These are phyloP conservation scores for Gremmenia infestans DNA, from an alignment of 2,329 filamentous ascomycete genomes.

Conservation along the genomic window DNA sequence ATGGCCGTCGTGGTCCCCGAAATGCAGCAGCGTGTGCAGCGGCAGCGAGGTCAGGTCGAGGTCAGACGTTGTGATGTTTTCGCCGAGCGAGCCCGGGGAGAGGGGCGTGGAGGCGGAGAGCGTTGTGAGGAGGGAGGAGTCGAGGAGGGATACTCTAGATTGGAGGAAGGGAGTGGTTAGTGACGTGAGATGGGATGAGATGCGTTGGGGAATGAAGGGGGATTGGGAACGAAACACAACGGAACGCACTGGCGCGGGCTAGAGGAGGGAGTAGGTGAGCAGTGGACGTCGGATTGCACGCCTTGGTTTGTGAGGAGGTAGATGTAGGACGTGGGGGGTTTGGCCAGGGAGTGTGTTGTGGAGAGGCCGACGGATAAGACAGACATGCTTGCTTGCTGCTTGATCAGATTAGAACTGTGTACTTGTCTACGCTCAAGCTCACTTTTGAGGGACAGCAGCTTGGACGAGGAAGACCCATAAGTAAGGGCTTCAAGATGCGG, in stretches of 20 bases:
- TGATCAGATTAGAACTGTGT: background rate
- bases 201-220: too few relatives aligned
- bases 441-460: background rate
- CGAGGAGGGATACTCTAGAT: background rate
- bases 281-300: slow-evolving; percentile 2
- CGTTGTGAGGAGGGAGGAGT: slow-evolving; percentile 11
- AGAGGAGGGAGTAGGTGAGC: background rate
- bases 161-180: too few relatives aligned
- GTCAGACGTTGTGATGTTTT: slow-evolving; percentile 23
- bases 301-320: background rate
- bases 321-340: slow-evolving; percentile 2
- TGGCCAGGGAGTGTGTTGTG: background rate
- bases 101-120: slow-evolving; percentile 8
- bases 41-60: slow-evolving; percentile 15
- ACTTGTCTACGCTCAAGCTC: background rate
- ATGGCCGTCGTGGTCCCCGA: slow-evolving; percentile 12
- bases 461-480: background rate
- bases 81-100: slow-evolving; percentile 18
- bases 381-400: background rate
- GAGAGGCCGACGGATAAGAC: slow-evolving; percentile 1
- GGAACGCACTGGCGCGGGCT: background rate
- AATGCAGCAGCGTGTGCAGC: slow-evolving; percentile 15
- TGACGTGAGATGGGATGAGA: too few relatives aligned
- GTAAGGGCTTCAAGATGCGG: background rate
- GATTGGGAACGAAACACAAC: too few relatives aligned